A percentile compares a stretch with the other conserved stretches of the same genome.
Conservation (phyloP, 192 early-diverging fungal species). For the Umbelopsis isabellina region DNA sequence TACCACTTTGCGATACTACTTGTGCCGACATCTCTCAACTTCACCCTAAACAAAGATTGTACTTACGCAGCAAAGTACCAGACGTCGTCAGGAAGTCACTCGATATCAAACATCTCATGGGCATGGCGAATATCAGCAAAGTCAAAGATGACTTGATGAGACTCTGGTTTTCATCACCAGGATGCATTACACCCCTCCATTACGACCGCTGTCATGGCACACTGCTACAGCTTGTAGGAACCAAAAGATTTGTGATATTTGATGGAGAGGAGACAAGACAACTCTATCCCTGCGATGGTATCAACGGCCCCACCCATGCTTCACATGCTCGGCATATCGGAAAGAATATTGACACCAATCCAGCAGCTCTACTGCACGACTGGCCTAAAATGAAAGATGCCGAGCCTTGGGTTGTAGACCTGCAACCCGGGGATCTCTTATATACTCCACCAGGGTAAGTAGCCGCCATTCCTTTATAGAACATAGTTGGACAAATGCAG, state of each 20-base stretch:
- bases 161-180: conserved; percentile 47
- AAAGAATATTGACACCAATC: conserved; percentile 23
- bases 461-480: not conserved
- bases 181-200: conserved; percentile 53
- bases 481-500: not conserved
- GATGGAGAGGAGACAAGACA: conserved; percentile 46
- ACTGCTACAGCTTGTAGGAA: conserved; percentile 49
- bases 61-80: conserved; percentile 41
- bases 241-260: conserved; percentile 51
- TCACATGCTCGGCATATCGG: conserved; percentile 46
- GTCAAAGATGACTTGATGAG: conserved; percentile 45
- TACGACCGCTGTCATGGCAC: conserved; percentile 59
- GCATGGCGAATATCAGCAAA: conserved; percentile 22
- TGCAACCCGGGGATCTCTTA: conserved; percentile 54
- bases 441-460: conserved; percentile 52
- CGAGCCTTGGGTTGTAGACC: conserved; percentile 42
- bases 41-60: conserved; percentile 27
- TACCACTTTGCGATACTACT: conserved; percentile 8
- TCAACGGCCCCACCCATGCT: conserved; percentile 49
- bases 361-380: conserved; percentile 30
- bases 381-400: conserved; percentile 47
- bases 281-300: conserved; percentile 48
- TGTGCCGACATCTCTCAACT: not conserved
- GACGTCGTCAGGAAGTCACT: conserved; percentile 26
- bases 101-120: conserved; percentile 25